Evolutionary conservation across 495 filamentous ascomycete genomes (phyloP).

Genomic region (Rusavskia elegans): DNA sequence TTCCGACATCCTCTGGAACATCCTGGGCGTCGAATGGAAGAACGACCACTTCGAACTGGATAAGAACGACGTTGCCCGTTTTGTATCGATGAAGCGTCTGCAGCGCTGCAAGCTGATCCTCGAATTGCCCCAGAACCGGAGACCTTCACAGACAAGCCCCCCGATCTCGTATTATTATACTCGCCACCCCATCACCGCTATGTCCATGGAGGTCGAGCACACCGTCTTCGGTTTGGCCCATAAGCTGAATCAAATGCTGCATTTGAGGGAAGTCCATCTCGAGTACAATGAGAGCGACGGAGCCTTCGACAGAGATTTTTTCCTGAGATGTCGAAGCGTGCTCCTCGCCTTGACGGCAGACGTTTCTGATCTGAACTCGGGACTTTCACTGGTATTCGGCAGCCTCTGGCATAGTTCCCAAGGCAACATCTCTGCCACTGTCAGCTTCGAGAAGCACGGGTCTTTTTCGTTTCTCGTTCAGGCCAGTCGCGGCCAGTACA

Average conservation of each 20-base stretch:
- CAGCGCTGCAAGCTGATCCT: neutral
- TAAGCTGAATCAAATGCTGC: neutral
- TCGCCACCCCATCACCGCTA: neutral
- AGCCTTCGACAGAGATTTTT: neutral
- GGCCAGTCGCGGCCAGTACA: conserved; percentile 32
- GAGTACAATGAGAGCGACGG: neutral
- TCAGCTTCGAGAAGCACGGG: neutral
- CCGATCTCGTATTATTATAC: neutral
- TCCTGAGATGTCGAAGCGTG: neutral
- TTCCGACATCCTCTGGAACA: neutral
- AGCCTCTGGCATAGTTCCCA: neutral
- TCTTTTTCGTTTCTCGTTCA: neutral
- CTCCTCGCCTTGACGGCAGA: too few relatives aligned
- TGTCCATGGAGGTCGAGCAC: neutral
- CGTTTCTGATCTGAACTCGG: too few relatives aligned
- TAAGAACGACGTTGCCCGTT: neutral
- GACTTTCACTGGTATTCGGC: too few relatives aligned
- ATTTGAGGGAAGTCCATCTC: neutral
- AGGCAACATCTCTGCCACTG: neutral
- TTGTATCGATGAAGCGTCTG: neutral
- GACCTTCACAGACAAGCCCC: neutral
- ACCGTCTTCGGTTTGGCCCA: neutral
- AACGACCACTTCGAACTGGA: neutral
- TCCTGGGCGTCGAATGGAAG: neutral
- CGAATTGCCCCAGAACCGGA: too few relatives aligned